Percentiles rank a stretch among this genome's conserved stretches.
Evolutionary conservation across 1,284 basidiomycete species (phyloP).

Genomic region (Tylopilus orsonianus): DNA sequence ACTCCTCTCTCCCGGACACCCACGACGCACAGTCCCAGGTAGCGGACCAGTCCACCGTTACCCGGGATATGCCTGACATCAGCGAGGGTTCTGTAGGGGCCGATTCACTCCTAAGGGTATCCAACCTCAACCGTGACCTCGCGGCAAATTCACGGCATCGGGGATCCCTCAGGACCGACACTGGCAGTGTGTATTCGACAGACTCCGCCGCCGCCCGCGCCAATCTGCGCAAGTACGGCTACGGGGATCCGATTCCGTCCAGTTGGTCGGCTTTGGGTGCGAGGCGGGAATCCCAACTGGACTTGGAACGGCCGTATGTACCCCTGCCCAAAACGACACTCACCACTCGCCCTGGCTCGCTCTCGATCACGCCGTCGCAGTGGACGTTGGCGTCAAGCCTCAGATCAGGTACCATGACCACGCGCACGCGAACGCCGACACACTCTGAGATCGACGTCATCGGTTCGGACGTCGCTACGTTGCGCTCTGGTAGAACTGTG

Average conservation of each 20-base stretch:
- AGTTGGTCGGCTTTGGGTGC: constrained; percentile 24
- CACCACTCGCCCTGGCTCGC: not conserved
- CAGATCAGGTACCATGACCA: constrained; percentile 3
- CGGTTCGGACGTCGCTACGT: not conserved
- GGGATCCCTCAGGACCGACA: constrained; percentile 12
- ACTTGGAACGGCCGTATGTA: constrained; percentile 11
- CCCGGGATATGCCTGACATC: not conserved
- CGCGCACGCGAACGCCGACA: not conserved
- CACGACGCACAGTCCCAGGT: not conserved
- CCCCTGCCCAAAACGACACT: constrained; percentile 8
- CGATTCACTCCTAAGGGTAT: not conserved
- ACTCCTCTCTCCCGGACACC: not conserved
- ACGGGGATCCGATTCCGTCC: constrained; percentile 24
- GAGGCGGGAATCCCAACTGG: constrained; percentile 15
- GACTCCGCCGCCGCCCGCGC: constrained; percentile 23
- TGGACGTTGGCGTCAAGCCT: constrained; percentile 10
- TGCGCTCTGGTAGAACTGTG: not conserved
- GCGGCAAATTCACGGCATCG: constrained; percentile 1
- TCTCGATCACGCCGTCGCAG: constrained; percentile 14
- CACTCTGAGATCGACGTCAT: constrained; percentile 4
- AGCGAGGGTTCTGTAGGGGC: not conserved
- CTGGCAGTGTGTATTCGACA: constrained; percentile 32
- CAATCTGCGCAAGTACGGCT: constrained; percentile 29
- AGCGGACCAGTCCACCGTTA: not conserved
- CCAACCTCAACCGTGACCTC: constrained; percentile 11